Conservation (phyloP, 257 asterid genomes). For the Henckelia pumila region DNA sequence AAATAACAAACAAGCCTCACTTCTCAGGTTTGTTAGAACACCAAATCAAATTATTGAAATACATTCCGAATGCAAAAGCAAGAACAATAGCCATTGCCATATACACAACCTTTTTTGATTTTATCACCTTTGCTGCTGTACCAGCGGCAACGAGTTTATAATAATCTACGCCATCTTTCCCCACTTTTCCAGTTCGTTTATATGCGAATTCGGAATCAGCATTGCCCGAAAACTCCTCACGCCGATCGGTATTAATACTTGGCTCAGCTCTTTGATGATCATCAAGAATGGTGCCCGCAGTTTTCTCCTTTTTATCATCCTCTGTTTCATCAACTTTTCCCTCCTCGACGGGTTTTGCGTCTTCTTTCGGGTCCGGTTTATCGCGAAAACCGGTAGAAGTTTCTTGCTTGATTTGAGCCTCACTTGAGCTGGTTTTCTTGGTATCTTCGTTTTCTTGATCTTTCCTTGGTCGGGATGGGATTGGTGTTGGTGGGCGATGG, state of each 20-base stretch:
- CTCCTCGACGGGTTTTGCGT: not conserved
- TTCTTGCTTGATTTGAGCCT: slow-evolving; percentile 17
- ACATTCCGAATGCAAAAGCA: slow-evolving; percentile 48
- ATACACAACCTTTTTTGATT: slow-evolving; percentile 37
- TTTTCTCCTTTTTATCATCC: slow-evolving; percentile 13
- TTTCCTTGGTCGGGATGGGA: not conserved
- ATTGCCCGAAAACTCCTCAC: not conserved
- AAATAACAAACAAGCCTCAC: slow-evolving; percentile 17
- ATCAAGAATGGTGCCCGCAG: not conserved
- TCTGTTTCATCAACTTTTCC: slow-evolving; percentile 13
- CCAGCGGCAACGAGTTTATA: slow-evolving; percentile 24
- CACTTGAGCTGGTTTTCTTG: slow-evolving; percentile 8
- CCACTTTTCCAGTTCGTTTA: slow-evolving; percentile 3
- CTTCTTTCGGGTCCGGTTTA: slow-evolving; percentile 17
- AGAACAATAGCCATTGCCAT: slow-evolving; percentile 33
- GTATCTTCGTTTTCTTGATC: slow-evolving; percentile 12
- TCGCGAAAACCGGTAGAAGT: not conserved
- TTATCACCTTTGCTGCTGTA: slow-evolving; percentile 41
- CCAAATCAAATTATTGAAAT: slow-evolving; percentile 33
- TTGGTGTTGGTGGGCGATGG: slow-evolving; percentile 16
- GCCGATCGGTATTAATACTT: slow-evolving; percentile 2
- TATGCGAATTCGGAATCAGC: slow-evolving; percentile 9
- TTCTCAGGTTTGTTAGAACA: slow-evolving; percentile 23
- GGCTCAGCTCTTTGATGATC: slow-evolving; percentile 18
- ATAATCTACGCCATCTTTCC: slow-evolving; percentile 15